A percentile compares a stretch with the other conserved stretches of the same genome.
These are phyloP conservation scores for Eutrema japonicum DNA, from an alignment of 345 rosid species.

Conservation along the genomic window DNA sequence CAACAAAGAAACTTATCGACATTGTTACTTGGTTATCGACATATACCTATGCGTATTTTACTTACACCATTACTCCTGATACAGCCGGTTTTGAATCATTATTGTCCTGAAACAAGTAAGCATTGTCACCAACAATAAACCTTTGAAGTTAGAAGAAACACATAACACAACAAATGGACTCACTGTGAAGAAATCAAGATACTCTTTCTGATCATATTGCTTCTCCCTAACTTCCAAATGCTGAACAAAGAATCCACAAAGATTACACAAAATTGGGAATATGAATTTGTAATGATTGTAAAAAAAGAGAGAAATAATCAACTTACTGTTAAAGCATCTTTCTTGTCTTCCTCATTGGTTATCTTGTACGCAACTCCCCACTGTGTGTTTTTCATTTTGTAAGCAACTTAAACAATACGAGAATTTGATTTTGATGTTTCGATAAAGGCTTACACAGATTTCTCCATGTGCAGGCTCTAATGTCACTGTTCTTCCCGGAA, in stretches of 20 bases:
- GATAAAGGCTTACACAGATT: constrained; percentile 62
- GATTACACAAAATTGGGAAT: not conserved
- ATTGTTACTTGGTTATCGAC: not conserved
- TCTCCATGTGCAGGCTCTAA: constrained; percentile 71
- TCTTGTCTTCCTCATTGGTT: constrained; percentile 70
- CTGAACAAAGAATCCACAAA: constrained; percentile 42
- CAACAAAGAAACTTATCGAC: constrained; percentile 4
- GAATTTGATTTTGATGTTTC: not conserved
- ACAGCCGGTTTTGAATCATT: constrained; percentile 67
- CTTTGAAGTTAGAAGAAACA: constrained; percentile 1
- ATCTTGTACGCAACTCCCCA: constrained; percentile 95
- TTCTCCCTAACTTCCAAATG: constrained; percentile 87
- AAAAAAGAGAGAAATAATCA: not conserved
- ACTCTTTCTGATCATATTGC: constrained; percentile 87
- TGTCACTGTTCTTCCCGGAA: constrained; percentile 88
- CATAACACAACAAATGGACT: constrained; percentile 32
- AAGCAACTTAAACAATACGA: constrained; percentile 19
- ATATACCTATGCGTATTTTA: constrained; percentile 9
- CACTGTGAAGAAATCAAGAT: constrained; percentile 80
- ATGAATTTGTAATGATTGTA: not conserved
- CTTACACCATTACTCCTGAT: constrained; percentile 87
- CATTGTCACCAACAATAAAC: not conserved
- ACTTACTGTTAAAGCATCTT: constrained; percentile 68
- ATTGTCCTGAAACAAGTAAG: constrained; percentile 59
- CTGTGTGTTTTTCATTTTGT: constrained; percentile 41